These are phyloP conservation scores for Colletotrichum chlorophyti DNA, from an alignment of 2,329 filamentous ascomycete genomes.

Conservation along the genomic window DNA sequence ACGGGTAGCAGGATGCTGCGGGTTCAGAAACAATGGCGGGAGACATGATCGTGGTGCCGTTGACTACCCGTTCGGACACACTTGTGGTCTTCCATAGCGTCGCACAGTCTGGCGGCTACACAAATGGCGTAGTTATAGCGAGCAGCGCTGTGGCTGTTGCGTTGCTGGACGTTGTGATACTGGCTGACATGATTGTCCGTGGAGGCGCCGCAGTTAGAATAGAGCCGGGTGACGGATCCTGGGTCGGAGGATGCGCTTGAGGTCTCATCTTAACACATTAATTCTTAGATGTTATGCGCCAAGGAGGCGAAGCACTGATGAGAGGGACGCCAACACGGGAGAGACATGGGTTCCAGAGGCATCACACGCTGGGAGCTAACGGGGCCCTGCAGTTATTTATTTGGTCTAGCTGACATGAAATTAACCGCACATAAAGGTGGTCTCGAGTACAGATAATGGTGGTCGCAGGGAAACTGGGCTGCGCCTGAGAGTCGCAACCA, in stretches of 20 bases:
- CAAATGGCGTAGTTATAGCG: constrained; percentile 18
- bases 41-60: not conserved
- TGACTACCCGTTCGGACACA: not conserved
- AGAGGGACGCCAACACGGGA: not conserved
- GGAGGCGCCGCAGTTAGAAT: not conserved
- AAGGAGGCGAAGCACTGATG: constrained; percentile 4
- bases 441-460: too few relatives aligned
- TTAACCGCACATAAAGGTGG: too few relatives aligned
- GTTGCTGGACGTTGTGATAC: not conserved
- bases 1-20: constrained; percentile 12
- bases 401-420: too few relatives aligned
- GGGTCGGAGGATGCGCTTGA: not conserved
- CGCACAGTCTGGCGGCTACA: constrained; percentile 6
- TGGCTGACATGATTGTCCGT: not conserved
- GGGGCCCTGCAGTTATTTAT: too few relatives aligned
- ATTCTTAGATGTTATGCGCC: not conserved
- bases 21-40: not conserved
- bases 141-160: not conserved
- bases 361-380: too few relatives aligned
- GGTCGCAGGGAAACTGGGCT: too few relatives aligned
- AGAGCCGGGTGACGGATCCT: not conserved
- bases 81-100: not conserved
- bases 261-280: not conserved
- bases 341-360: not conserved
- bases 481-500: too few relatives aligned